phyloP scores from a whole-genome alignment of 192 early-diverging fungal species.

The Backusella tarrabulga region DNA sequence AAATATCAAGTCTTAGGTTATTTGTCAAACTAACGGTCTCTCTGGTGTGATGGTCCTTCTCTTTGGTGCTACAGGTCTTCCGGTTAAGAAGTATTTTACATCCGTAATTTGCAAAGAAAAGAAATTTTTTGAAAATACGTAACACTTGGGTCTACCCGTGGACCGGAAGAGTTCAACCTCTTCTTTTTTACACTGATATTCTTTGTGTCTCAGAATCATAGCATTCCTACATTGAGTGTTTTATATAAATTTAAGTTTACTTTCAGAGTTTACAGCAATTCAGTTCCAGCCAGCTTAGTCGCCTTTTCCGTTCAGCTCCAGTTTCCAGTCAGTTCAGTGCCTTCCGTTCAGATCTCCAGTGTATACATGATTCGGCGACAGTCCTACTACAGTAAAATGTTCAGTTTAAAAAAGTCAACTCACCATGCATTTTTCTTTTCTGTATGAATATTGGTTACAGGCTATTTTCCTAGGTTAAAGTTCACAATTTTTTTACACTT shows the following conservation, averaged over 20 bases:
- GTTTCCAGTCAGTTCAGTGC: not conserved
- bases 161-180: conserved; percentile 5
- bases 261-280: not conserved
- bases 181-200: conserved; percentile 6
- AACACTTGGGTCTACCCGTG: conserved; percentile 1
- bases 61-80: not conserved
- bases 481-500: not conserved
- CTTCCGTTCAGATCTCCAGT: not conserved
- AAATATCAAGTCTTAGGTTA: not conserved
- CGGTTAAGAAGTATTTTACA: not conserved
- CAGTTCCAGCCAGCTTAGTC: not conserved
- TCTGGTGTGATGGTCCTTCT: not conserved
- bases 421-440: not conserved
- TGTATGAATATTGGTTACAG: not conserved
- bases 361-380: not conserved
- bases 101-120: conserved; percentile 4
- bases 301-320: not conserved
- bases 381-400: not conserved
- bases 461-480: not conserved
- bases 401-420: not conserved
- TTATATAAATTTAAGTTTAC: not conserved
- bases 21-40: not conserved
- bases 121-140: not conserved
- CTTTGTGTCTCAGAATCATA: not conserved
- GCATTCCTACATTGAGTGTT: not conserved